Evolutionary conservation across 73 alveolate genomes (phyloP).

Genomic region (Urostyla sp.): DNA sequence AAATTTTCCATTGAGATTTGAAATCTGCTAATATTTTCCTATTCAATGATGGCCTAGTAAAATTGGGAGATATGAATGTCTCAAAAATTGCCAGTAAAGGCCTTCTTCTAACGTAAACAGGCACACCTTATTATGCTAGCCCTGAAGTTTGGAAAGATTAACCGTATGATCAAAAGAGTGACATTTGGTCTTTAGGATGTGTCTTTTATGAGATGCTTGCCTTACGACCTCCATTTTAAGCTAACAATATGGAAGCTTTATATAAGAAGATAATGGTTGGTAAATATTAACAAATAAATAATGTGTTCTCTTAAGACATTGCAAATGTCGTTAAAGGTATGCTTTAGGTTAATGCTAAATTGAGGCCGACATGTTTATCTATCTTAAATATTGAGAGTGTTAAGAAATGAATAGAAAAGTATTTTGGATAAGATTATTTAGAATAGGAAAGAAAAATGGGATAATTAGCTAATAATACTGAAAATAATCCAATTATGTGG

Average conservation of each 20-base stretch:
- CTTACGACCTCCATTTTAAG: constrained; percentile 65
- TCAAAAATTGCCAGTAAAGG: constrained; percentile 85
- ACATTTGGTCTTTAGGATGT: constrained; percentile 71
- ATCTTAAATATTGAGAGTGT: constrained; percentile 20
- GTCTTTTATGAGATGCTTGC: constrained; percentile 65
- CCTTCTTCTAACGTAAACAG: constrained; percentile 88
- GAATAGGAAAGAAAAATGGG: constrained; percentile 20
- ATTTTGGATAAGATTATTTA: constrained; percentile 10
- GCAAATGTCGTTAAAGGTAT: constrained; percentile 35
- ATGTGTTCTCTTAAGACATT: constrained; percentile 38
- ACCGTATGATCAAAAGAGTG: constrained; percentile 61
- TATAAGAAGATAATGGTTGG: constrained; percentile 30
- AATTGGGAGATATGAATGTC: constrained; percentile 89
- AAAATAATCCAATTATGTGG: neutral
- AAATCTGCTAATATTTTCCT: constrained; percentile 87
- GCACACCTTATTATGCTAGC: constrained; percentile 68
- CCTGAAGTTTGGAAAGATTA: constrained; percentile 71
- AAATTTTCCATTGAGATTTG: constrained; percentile 87
- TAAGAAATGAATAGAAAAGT: constrained; percentile 34
- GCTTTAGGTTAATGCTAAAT: constrained; percentile 49
- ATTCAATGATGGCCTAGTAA: constrained; percentile 77
- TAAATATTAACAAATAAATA: constrained; percentile 50
- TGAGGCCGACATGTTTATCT: constrained; percentile 60
- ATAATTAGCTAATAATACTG: neutral
- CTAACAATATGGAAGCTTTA: constrained; percentile 50